phyloP scores from a whole-genome alignment of 805 yeast species.

The Ogataea pini region DNA sequence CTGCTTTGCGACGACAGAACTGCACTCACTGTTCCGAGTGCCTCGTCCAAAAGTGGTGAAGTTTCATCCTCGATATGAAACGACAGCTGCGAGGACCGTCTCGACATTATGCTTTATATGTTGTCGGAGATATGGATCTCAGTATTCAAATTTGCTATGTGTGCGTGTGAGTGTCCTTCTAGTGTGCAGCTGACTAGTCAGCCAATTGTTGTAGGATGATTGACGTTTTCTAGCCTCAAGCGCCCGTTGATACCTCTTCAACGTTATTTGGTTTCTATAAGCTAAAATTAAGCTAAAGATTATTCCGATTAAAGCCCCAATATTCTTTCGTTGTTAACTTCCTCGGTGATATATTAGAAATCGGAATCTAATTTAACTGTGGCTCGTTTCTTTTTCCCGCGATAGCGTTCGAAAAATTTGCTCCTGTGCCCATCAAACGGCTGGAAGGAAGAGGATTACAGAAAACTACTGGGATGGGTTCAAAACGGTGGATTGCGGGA shows the following conservation, averaged over 20 bases:
- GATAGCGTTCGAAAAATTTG: constrained; percentile 1
- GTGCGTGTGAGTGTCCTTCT: too few relatives aligned
- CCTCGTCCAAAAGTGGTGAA: constrained; percentile 29
- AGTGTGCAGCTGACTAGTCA: too few relatives aligned
- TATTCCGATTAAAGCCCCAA: background rate
- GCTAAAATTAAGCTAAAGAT: background rate
- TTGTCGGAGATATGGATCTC: background rate
- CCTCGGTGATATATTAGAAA: background rate
- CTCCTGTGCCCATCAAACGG: background rate
- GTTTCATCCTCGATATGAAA: constrained; percentile 26
- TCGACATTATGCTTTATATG: constrained; percentile 19
- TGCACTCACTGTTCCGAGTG: constrained; percentile 36
- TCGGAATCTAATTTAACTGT: constrained; percentile 4
- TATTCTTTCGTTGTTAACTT: background rate
- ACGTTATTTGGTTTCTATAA: too few relatives aligned
- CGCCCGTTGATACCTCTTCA: too few relatives aligned
- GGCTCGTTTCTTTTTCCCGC: constrained; percentile 3
- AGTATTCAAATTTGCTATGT: too few relatives aligned
- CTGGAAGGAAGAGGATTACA: too few relatives aligned
- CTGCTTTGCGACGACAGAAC: constrained; percentile 48
- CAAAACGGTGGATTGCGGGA: too few relatives aligned
- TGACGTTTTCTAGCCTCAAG: too few relatives aligned
- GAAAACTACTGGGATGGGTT: too few relatives aligned
- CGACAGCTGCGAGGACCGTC: constrained; percentile 31
- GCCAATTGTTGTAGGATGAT: background rate